Evolutionary conservation across 1,139 yeast genomes (phyloP).

Genomic region (Candida pseudocylindracea): DNA sequence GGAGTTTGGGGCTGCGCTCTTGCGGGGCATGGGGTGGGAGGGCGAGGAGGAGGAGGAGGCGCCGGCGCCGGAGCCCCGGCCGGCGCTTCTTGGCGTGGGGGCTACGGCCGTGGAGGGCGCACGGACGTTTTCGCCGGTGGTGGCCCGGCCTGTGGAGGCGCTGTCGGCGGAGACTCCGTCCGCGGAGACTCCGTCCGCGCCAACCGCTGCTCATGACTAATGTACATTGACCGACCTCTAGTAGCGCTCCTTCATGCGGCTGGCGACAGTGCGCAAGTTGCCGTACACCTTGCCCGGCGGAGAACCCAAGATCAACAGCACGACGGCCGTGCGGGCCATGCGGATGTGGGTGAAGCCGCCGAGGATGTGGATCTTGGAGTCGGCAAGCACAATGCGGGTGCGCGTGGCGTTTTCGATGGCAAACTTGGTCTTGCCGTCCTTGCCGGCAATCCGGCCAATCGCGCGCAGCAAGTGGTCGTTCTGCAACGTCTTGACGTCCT

Average conservation of each 20-base stretch:
- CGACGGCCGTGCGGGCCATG: slow-evolving; percentile 95
- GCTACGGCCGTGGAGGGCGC: no score
- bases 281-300: slow-evolving; percentile 99
- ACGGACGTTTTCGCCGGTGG: no score
- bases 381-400: slow-evolving; percentile 94
- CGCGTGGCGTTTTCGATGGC: slow-evolving; percentile 97
- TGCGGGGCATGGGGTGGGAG: slow-evolving; percentile 26
- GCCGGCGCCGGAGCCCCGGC: not conserved
- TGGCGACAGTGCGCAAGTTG: slow-evolving; percentile 87
- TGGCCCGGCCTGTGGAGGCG: no score
- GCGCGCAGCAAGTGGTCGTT: slow-evolving; percentile 98
- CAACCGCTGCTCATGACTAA: no score
- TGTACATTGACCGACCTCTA: slow-evolving; percentile 7
- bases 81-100: not conserved
- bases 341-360: slow-evolving; percentile 95
- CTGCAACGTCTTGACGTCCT: slow-evolving; percentile 84
- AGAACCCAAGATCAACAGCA: slow-evolving; percentile 82
- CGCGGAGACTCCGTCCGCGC: no score
- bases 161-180: no score
- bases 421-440: slow-evolving; percentile 95
- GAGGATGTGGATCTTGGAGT: slow-evolving; percentile 81
- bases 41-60: slow-evolving; percentile 2
- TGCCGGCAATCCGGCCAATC: slow-evolving; percentile 98
- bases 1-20: slow-evolving; percentile 39
- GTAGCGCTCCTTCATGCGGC: slow-evolving; percentile 91